These are phyloP conservation scores for Annulohypoxylon maeteangense DNA, from an alignment of 495 filamentous ascomycete species.

Conservation along the genomic window DNA sequence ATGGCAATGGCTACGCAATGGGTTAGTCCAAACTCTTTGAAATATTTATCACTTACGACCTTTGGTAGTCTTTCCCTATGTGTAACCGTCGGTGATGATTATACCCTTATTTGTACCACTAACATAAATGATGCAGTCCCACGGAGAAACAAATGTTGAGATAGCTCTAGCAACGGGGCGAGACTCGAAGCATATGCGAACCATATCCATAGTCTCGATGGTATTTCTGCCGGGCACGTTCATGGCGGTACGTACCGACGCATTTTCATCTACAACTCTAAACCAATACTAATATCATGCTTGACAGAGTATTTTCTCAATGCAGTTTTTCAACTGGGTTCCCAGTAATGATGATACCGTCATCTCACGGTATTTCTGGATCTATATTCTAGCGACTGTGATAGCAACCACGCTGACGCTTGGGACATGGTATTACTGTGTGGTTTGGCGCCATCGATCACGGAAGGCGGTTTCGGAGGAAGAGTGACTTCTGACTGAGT, in stretches of 20 bases:
- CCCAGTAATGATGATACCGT: not conserved
- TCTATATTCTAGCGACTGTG: conserved; percentile 22
- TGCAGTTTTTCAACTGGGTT: conserved; percentile 38
- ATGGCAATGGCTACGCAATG: conserved; percentile 54
- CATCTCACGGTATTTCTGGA: conserved; percentile 28
- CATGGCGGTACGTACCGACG: conserved; percentile 32
- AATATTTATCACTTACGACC: not conserved
- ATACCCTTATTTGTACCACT: not conserved
- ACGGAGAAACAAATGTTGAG: conserved; percentile 42
- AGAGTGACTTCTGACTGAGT: not conserved
- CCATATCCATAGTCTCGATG: conserved; percentile 51
- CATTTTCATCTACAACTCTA: not conserved
- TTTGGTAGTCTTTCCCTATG: not conserved
- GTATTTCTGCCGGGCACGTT: conserved; percentile 58
- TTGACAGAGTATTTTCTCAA: conserved; percentile 28
- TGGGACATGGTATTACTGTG: conserved; percentile 11
- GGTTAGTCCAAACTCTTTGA: conserved; percentile 35
- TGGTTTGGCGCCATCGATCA: not conserved
- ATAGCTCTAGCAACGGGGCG: conserved; percentile 40
- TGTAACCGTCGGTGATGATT: not conserved
- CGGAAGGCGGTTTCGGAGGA: not conserved
- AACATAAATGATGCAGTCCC: conserved; percentile 19
- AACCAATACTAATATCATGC: not conserved
- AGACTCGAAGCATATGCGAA: conserved; percentile 46
- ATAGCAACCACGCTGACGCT: conserved; percentile 9